Evolutionary conservation across 306 rosid species (phyloP).

Genomic region (Lathyrus oleraceus): DNA sequence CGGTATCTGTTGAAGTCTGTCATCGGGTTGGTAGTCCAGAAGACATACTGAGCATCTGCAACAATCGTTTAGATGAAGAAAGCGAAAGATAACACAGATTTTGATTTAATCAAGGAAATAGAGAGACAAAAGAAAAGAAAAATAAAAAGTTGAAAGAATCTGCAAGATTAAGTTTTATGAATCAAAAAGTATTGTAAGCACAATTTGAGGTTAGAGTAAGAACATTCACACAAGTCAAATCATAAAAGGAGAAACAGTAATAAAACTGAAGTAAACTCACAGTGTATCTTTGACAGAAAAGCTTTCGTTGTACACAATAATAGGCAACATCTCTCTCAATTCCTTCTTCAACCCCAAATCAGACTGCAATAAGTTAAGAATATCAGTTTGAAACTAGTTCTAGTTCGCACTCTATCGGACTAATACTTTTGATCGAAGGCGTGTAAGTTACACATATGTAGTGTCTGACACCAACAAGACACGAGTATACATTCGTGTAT

Average conservation of each 20-base stretch:
- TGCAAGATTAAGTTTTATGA: too few relatives aligned
- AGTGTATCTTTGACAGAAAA: constrained; percentile 74
- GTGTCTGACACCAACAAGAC: too few relatives aligned
- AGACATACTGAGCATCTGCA: constrained; percentile 87
- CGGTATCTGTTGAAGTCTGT: constrained; percentile 88
- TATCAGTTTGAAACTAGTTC: neutral
- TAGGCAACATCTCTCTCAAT: constrained; percentile 80
- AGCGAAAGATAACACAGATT: constrained; percentile 7
- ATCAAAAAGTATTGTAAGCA: too few relatives aligned
- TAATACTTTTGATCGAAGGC: too few relatives aligned
- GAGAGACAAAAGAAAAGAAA: too few relatives aligned
- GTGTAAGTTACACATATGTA: too few relatives aligned
- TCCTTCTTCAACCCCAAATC: constrained; percentile 74
- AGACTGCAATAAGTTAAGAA: constrained; percentile 30
- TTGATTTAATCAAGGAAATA: too few relatives aligned
- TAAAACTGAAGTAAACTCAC: constrained; percentile 48
- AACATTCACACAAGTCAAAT: neutral
- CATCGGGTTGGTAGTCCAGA: constrained; percentile 76
- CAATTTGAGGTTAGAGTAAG: neutral
- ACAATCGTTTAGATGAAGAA: constrained; percentile 26
- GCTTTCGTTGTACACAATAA: constrained; percentile 72
- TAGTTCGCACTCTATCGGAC: neutral
- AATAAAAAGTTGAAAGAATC: too few relatives aligned
- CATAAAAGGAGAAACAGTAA: neutral
- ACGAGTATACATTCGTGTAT: too few relatives aligned